Evolutionary conservation across 2,329 filamentous ascomycete genomes (phyloP), one percentile per base, ranked within the genome.

Genomic region (Tolypocladium album): DNA sequence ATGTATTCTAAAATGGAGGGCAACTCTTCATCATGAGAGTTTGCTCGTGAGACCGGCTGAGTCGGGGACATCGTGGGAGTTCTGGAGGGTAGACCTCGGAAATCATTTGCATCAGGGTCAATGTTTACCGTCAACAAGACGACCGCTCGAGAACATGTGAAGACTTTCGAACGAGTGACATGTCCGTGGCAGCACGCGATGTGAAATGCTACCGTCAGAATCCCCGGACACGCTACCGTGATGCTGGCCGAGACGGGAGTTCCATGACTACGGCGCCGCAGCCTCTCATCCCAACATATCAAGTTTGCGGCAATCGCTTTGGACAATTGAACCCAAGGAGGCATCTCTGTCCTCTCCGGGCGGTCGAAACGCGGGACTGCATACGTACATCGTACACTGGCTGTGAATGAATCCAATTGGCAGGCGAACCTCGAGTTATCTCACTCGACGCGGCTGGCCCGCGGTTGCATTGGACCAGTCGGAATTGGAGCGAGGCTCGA

Each of bases 1-100:
- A 77, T 79, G 78, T 79, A 79, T 72, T 79, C 72, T 77, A 73
- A 74, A 72, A 66, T 66, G 72, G 72, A 75, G 71, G 73, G 70
- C 71, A 71, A 71, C 70, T 71, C 67, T 71, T 34, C 68, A 70
- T 71, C 70, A 70, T 70, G 73, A 71, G 70, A 71, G 71, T 74
- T 68, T 68, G 69, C 72, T 75, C 71, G 69, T 72, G 71, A 72
- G 69, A 74, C 67, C 68, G 70, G 71, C 72, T 73, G 69, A 70
- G 70, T 71, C 69, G 72, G 71, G 70, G 71, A 73, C 69, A 73
- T 71, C 67, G 71, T 75, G 73, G 76, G 74, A 77, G 75, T 77
- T 78, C 58, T 76, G 70, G 67, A 74, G 74, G 72, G 69, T 76
- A 76, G 74, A 77, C 74, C 76, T 78, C 74, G 74, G 76, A 76